Base-by-base conservation (phyloP, 176 grass and related monocot species). In the Lolium perenne region DNA sequence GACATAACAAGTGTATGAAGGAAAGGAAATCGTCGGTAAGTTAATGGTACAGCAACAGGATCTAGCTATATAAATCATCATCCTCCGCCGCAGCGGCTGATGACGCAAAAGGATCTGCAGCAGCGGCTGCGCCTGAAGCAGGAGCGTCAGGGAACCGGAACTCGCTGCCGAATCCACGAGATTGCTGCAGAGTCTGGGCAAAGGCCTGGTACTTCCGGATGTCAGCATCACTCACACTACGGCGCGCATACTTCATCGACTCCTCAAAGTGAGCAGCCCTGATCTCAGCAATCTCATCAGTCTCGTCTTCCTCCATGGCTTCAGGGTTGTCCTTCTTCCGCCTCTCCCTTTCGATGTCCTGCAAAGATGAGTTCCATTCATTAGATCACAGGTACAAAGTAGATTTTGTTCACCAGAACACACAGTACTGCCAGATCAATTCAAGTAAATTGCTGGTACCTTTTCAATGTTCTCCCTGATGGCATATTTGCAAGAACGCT, bases 391-490 rank as follows among this genome's bases (percentile, higher is more conserved):
- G 18, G 10, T 5, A 46, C 3, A 35, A 35, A 7, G 6, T 50
- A 3, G 9, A 7, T n/a, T 10, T 7, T 21, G 7, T 23, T 14
- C 22, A 64, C 32, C 32, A 0, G 29, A 23, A 9, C 35, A 72
- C 3, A 38, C 18, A 8, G 23, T 13, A 21, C 3, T 45, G 70
- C 35, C 32, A 65, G 11, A 57, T 3, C 18, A 2, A 58, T 77
- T 49, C 12, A 1, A 60, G 47, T 2, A 12, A 58, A 57, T 35
- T 35, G 32, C 32, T 35, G 32, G 49, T 83, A 97, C 95, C 90
- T 94, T 97, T 23, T 97, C 95, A 13, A 97, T 94, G 58, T 97
- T 94, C 76, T 97, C 95, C 67, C 95, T 92, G 38, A 97, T 94
- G 40, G 95, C 95, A 64, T 94, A 97, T 71, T 97, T 97, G 81